Conservation (phyloP, 495 filamentous ascomycete species). For the Neurospora cerealis region DNA sequence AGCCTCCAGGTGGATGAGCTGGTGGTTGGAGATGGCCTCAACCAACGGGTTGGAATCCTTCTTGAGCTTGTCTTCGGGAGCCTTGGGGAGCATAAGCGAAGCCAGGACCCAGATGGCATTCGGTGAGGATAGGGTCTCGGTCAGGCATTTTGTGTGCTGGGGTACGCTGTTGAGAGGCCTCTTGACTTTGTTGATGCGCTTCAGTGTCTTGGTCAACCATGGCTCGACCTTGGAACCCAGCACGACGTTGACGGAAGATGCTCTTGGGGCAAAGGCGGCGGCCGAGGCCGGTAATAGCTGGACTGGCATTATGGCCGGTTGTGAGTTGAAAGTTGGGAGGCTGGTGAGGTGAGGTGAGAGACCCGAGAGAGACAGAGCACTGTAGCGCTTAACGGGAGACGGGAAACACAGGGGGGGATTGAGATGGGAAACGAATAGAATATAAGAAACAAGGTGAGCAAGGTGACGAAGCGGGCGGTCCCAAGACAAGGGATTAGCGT, state of each 20-base stretch:
- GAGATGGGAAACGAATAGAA: constrained; percentile 44
- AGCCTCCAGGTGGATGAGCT: constrained; percentile 90
- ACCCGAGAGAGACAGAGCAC: constrained; percentile 32
- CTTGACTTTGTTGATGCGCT: constrained; percentile 96
- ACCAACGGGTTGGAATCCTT: constrained; percentile 80
- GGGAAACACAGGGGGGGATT: constrained; percentile 7
- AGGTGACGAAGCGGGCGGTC: constrained; percentile 45
- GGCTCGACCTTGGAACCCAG: constrained; percentile 89
- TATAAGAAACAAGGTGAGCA: constrained; percentile 38
- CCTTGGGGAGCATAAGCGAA: constrained; percentile 87
- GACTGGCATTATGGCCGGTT: constrained; percentile 63
- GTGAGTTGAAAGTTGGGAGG: constrained; percentile 12
- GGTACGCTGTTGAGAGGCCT: constrained; percentile 94
- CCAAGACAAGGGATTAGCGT: constrained; percentile 50
- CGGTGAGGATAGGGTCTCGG: constrained; percentile 83
- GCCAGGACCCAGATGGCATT: constrained; percentile 94
- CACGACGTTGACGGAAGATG: constrained; percentile 88
- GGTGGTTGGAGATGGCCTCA: constrained; percentile 87
- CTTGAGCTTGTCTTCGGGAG: constrained; percentile 76
- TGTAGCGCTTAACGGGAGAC: constrained; percentile 39
- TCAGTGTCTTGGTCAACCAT: constrained; percentile 94
- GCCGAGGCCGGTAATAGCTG: constrained; percentile 90
- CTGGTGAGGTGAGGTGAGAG: constrained; percentile 14
- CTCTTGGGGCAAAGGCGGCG: constrained; percentile 88
- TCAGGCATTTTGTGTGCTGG: constrained; percentile 93